Evolutionary conservation across 768 basidiomycete genomes (phyloP), one percentile per base, ranked within the genome.

Genomic region (Pisolithus tinctorius): DNA sequence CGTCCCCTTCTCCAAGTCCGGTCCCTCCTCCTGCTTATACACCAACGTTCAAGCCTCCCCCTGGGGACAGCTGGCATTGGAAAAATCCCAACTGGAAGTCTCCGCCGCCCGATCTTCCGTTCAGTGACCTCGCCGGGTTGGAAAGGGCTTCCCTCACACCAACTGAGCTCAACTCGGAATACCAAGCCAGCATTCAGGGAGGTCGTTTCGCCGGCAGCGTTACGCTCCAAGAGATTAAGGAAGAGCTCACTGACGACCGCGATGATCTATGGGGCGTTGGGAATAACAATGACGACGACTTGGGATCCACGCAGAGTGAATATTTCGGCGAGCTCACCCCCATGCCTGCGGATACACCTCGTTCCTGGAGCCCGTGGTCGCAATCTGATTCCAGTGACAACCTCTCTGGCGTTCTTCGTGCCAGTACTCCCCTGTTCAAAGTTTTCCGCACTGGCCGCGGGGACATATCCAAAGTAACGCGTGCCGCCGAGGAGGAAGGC

Each of bases 1-100:
- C 64, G 2, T 63, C 68, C 13, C 58, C 67, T 23, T 54, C 41
- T 42, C 29, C 52, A 4, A 54, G 58, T 31, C 59, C 56, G 1
- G 51, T 51, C 5, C 51, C 59, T 34, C 53, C 47, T 16, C 40
- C 53, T 0, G 44, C 48, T 27, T 60, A 63, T 40, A 55, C 53
- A 14, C 57, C 63, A 1, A 49, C 51, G 17, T 67, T 67, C 23
- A 60, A 57, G 29, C 55, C 64, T 37, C 66, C 66, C 31, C 62
- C 62, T 1, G 68, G 68, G 41, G 27, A 59, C 9, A 58, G 58
- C 16, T 67, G 66, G 66, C 66, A 69, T 43, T 67, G 66, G 66
- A 66, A 49, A 44, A 67, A 67, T 48, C 66, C 66, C 3, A 67
- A 67, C 31, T 67, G 66, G 66, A 52, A 63, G 27, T 69, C 66